These are phyloP conservation scores for Golubevia sp. DNA, from an alignment of 1,284 basidiomycete genomes.

Conservation along the genomic window DNA sequence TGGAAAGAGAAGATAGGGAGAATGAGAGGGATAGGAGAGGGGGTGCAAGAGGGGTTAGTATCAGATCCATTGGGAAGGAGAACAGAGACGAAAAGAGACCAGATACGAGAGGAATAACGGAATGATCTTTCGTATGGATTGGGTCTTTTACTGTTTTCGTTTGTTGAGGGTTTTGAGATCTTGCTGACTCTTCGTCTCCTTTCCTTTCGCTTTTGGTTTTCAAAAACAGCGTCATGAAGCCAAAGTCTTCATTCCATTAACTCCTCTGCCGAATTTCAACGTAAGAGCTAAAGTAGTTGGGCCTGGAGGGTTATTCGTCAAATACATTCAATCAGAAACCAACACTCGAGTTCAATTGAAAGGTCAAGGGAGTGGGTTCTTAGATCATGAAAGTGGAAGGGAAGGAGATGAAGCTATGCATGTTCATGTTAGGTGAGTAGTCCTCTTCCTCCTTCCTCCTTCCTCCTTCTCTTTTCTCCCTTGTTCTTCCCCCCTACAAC, in stretches of 20 bases:
- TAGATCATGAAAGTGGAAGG: slow-evolving; percentile 88
- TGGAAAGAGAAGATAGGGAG: not conserved
- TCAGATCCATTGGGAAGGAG: no score
- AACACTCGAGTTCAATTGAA: slow-evolving; percentile 98
- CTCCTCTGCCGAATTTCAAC: slow-evolving; percentile 89
- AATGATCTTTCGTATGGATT: no score
- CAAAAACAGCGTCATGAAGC: slow-evolving; percentile 11
- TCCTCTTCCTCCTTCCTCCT: no score
- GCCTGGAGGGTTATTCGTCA: slow-evolving; percentile 92
- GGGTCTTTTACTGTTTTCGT: no score
- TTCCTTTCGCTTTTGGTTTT: slow-evolving; percentile 1
- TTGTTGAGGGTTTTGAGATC: no score
- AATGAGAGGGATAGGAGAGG: not conserved
- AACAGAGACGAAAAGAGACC: not conserved
- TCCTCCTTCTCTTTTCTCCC: not conserved
- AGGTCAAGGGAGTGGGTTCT: slow-evolving; percentile 89
- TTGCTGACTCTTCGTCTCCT: not conserved
- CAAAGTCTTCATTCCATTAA: slow-evolving; percentile 66
- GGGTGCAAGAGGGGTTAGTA: not conserved
- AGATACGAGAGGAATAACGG: not conserved
- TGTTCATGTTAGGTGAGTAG: slow-evolving; percentile 35
- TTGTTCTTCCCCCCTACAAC: no score
- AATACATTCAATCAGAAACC: slow-evolving; percentile 96
- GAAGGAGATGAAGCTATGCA: slow-evolving; percentile 92
- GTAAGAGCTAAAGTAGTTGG: slow-evolving; percentile 96